phyloP scores from a whole-genome alignment of 495 filamentous ascomycete species.

The Zalerion maritima region DNA sequence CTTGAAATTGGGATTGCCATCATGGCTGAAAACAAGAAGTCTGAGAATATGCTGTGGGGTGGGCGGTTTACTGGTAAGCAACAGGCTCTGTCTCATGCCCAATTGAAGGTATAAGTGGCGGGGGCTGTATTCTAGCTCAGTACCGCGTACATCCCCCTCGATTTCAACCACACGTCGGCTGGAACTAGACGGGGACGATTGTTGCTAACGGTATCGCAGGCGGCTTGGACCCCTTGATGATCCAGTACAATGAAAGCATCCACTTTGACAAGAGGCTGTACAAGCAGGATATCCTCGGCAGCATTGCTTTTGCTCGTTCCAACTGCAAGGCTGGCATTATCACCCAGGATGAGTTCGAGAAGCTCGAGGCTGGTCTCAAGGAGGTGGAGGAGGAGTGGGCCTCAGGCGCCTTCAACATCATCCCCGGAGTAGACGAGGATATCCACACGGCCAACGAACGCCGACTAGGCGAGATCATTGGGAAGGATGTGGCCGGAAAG shows the following conservation, averaged over 20 bases:
- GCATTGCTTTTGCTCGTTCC: conserved; percentile 76
- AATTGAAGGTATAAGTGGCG: too few relatives aligned
- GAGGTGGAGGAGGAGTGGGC: conserved; percentile 68
- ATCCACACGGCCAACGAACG: conserved; percentile 95
- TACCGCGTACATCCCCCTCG: too few relatives aligned
- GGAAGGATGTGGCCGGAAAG: conserved; percentile 75
- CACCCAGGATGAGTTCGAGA: conserved; percentile 54
- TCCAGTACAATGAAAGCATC: conserved; percentile 76
- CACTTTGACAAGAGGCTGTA: conserved; percentile 73
- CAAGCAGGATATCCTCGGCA: conserved; percentile 65
- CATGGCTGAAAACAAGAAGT: too few relatives aligned
- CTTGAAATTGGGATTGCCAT: too few relatives aligned
- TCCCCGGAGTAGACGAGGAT: conserved; percentile 48
- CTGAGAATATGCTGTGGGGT: too few relatives aligned
- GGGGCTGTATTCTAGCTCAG: too few relatives aligned
- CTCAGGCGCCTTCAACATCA: conserved; percentile 40
- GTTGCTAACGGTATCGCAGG: conserved; percentile 27
- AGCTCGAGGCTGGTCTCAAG: conserved; percentile 60
- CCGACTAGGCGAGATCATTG: conserved; percentile 76
- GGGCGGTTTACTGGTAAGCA: too few relatives aligned
- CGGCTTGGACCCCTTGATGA: conserved; percentile 79
- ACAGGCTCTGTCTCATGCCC: too few relatives aligned
- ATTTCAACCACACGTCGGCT: too few relatives aligned
- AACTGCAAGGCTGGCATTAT: conserved; percentile 67
- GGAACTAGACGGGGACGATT: too few relatives aligned